These are phyloP conservation scores for Phaeolepiota aurea DNA, from an alignment of 768 basidiomycete genomes.

Conservation along the genomic window DNA sequence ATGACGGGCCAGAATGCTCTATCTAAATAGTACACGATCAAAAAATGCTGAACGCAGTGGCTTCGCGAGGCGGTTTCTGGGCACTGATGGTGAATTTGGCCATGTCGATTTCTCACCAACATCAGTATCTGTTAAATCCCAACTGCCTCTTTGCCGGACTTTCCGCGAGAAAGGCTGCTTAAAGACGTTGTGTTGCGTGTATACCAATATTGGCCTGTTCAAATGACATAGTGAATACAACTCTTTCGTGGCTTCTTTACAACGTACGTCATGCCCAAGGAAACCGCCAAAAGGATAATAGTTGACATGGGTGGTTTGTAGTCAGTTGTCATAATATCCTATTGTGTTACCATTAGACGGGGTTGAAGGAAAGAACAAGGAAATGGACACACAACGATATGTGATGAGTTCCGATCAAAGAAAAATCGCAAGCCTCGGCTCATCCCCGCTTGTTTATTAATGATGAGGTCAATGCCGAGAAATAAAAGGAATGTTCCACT, in stretches of 20 bases:
- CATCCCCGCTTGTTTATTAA: constrained; percentile 54
- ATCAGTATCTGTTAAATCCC: too few relatives aligned
- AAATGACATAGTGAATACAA: constrained; percentile 2
- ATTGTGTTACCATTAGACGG: constrained; percentile 1
- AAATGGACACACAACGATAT: constrained; percentile 36
- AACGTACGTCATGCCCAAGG: constrained; percentile 49
- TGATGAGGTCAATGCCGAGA: constrained; percentile 47
- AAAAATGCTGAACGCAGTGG: too few relatives aligned
- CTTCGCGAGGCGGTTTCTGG: too few relatives aligned
- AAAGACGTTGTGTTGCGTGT: constrained; percentile 46
- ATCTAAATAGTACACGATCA: too few relatives aligned
- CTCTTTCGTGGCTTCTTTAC: background rate
- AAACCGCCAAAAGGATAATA: constrained; percentile 41
- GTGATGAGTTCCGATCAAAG: constrained; percentile 53
- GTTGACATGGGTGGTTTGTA: constrained; percentile 45
- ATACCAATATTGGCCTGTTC: constrained; percentile 45
- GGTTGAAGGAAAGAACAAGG: constrained; percentile 2
- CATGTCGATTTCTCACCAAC: too few relatives aligned
- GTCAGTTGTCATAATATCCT: constrained; percentile 40
- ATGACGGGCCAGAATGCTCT: too few relatives aligned
- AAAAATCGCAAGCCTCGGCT: constrained; percentile 56
- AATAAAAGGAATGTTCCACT: constrained; percentile 51
- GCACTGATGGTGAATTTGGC: too few relatives aligned
- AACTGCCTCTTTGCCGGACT: too few relatives aligned
- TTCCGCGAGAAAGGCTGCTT: constrained; percentile 36